phyloP scores from a whole-genome alignment of 2,329 filamentous ascomycete species.

The Amesomyces nigricolor region DNA sequence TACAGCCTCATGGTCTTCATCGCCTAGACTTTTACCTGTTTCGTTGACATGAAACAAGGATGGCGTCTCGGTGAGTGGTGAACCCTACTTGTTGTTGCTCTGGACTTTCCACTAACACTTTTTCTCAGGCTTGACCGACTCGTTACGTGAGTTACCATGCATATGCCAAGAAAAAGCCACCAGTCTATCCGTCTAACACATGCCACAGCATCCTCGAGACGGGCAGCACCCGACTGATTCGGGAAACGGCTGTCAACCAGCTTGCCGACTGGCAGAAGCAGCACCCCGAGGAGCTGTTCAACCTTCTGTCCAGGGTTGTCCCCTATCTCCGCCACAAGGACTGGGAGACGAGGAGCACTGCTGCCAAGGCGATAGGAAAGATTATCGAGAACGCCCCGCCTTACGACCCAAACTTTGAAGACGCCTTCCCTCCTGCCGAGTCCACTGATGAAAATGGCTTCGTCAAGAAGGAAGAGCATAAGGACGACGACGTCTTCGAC shows the following conservation, averaged over 20 bases:
- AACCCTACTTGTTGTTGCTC: constrained; percentile 36
- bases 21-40: constrained; percentile 13
- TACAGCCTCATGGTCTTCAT: constrained; percentile 25
- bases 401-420: constrained; percentile 82
- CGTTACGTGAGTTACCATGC: constrained; percentile 64
- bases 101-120: constrained; percentile 31
- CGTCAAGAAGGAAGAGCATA: constrained; percentile 59
- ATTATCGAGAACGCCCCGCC: constrained; percentile 83
- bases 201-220: constrained; percentile 79
- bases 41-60: constrained; percentile 40
- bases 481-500: constrained; percentile 38
- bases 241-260: constrained; percentile 94
- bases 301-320: constrained; percentile 87
- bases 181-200: constrained; percentile 16
- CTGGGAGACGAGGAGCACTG: constrained; percentile 93
- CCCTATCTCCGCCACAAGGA: constrained; percentile 91
- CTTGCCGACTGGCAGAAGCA: constrained; percentile 97
- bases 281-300: constrained; percentile 95
- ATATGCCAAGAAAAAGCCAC: background rate
- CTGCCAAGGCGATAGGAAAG: constrained; percentile 88
- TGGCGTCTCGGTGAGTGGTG: constrained; percentile 56
- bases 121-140: constrained; percentile 67
- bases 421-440: constrained; percentile 42
- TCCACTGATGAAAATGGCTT: constrained; percentile 38
- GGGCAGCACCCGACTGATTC: constrained; percentile 90